Conservation (phyloP, 164 flowering plant genomes). For the Magnolia changhungtana region DNA sequence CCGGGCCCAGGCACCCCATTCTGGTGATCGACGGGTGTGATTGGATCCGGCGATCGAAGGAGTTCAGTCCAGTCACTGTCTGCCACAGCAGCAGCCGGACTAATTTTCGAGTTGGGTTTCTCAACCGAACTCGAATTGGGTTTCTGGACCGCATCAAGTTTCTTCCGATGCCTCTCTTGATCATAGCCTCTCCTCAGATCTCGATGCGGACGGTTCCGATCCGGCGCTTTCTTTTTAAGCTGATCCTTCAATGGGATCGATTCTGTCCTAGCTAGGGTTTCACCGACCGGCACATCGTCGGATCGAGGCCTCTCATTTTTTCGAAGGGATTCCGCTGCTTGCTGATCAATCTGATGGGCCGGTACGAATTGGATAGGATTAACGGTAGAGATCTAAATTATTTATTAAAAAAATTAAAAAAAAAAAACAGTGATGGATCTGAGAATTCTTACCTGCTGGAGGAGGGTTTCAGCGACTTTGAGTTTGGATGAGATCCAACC, state of each 20-base stretch:
- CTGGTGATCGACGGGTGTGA: slow-evolving; percentile 20
- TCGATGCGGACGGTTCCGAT: slow-evolving; percentile 22
- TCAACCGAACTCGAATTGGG: not conserved
- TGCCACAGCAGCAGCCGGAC: slow-evolving; percentile 25
- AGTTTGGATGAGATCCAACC: slow-evolving; percentile 95
- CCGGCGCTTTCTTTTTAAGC: slow-evolving; percentile 59
- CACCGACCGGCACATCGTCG: slow-evolving; percentile 24
- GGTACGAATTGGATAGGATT: not conserved
- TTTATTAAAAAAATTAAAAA: not conserved
- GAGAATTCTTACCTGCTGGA: slow-evolving; percentile 61
- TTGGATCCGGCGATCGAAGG: slow-evolving; percentile 41
- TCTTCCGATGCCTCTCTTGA: slow-evolving; percentile 4
- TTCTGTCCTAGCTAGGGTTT: slow-evolving; percentile 26
- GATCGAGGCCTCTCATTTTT: slow-evolving; percentile 50
- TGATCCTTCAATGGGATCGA: slow-evolving; percentile 74
- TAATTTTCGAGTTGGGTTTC: slow-evolving; percentile 8
- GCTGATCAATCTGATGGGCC: slow-evolving; percentile 74
- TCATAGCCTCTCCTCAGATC: slow-evolving; percentile 24
- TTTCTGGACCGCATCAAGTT: not conserved
- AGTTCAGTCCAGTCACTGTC: slow-evolving; percentile 91
- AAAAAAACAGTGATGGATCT: not conserved
- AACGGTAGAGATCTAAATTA: not conserved
- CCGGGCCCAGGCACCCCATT: slow-evolving; percentile 37
- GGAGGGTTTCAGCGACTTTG: slow-evolving; percentile 83
- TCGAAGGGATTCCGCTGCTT: slow-evolving; percentile 85